Evolutionary conservation across 345 rosid species (phyloP), one percentile per base, ranked within the genome.

Genomic region (Microthlaspi erraticum): DNA sequence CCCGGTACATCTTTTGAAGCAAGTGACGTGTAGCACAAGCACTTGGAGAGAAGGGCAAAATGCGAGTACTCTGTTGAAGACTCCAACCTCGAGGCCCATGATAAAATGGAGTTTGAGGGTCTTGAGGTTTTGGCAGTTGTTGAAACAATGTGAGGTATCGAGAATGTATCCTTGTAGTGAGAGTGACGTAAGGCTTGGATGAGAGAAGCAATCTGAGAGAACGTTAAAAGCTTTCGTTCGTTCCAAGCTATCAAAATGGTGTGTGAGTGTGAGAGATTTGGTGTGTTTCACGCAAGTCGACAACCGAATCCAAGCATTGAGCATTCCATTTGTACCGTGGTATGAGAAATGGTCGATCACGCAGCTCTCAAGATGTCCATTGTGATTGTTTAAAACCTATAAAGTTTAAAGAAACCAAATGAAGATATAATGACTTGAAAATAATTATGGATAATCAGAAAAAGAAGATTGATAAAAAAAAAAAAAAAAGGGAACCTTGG

Each of bases 321-420:
- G 31, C 68, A 45, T 17, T 32, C 32, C 68, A 8, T 46, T 33
- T 31, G 8, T 2, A 42, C 36, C 31, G 23, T 42, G 36, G 11
- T 36, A 36, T 8, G 29, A 10, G 4, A 2, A 46, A 44, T 62
- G 54, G 14, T 10, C 12, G 6, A 61, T 31, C 10, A 17, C 29
- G 16, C 42, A 62, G 31, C 67, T 62, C 29, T 45, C 31, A 7
- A 62, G 17, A 62, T 31, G 54, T 32, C 67, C 42, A 45, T 7
- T 16, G 13, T 62, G 42, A 63, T 63, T 45, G 17, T 45, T 45
- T 32, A 46, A 32, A 32, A 45, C 20, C 29, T 61, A 23, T 32
- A 10, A n/a, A n/a, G n/a, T n/a, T n/a, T n/a, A n/a, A n/a, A 41
- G 3, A 39, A 59, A 20, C 44, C 17, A 59, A 38, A 37, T 11